Base-by-base conservation (phyloP, 2,329 filamentous ascomycete species). In the Fusarium keratoplasticum region DNA sequence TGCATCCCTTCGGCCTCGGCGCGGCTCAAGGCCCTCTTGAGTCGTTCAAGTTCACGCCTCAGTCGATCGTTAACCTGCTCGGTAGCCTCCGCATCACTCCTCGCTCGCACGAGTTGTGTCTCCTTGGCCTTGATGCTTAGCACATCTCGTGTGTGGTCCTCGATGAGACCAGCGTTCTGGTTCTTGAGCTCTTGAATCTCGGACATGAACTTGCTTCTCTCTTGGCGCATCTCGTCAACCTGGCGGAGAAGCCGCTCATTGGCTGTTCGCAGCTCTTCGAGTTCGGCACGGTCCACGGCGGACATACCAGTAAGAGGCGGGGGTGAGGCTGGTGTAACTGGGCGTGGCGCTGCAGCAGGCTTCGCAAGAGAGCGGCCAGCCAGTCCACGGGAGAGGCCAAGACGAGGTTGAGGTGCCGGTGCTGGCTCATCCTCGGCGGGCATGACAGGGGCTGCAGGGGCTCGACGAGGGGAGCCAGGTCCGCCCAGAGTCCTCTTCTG, bases 61-160 rank as follows among this genome's bases (percentile, higher is more conserved):
- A 98, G 89, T 66, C 94, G 92, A 71, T 96, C 94, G 61, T 96
- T 95, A 67, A 92, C 93, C 78, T 95, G 92, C 81, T 98, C 95
- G 0, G 95, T 94, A 1, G 94, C 91, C 81, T 98, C 96, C 35
- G 93, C 94, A 79, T 99, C 96, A 74, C 94, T 95, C 64, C 95
- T 90, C 13, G 96, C 95, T 52, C 96, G 92, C 11, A 98, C 96
- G 6, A 99, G 89, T 79, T 99, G 96, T 4, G 96, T 98, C 83
- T 99, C 96, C 83, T 99, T 99, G 16, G 96, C 96, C 82, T 98
- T 98, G 85, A 99, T 97, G 77, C 95, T 96, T 47, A 99, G 87
- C 0, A 98, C 95, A 78, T 99, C 96, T 57, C 96, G 90, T 0
- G 96, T 99, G 82, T 98, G 96, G 78, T 98, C 96, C 83, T 99